Conservation (phyloP, 2,329 filamentous ascomycete genomes). For the Cladosporium cucumerinum region DNA sequence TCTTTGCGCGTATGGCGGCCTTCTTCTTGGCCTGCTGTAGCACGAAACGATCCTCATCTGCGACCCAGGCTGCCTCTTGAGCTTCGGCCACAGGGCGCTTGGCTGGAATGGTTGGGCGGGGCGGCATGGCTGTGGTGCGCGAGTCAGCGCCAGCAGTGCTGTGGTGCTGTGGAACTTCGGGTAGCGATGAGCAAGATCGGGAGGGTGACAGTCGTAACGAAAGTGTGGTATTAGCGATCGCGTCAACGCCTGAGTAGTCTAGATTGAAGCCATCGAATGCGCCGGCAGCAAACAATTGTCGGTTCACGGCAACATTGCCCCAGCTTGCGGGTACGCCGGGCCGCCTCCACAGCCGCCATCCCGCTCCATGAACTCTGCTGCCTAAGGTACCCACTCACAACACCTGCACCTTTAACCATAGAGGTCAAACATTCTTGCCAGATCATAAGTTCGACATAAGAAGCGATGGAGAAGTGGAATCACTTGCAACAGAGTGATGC, state of each 20-base stretch:
- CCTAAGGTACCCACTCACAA: neutral
- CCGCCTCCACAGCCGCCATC: neutral
- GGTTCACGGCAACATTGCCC: neutral
- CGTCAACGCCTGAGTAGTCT: neutral
- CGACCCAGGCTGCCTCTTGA: conserved; percentile 66
- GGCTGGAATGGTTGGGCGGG: conserved; percentile 35
- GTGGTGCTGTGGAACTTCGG: conserved; percentile 8
- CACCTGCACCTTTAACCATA: neutral
- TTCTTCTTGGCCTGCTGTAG: conserved; percentile 97
- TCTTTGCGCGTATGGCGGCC: conserved; percentile 88
- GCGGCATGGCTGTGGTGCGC: conserved; percentile 17
- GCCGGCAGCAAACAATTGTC: conserved; percentile 1
- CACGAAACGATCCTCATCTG: conserved; percentile 93
- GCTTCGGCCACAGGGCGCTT: conserved; percentile 46
- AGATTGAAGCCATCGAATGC: conserved; percentile 1
- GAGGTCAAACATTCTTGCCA: neutral
- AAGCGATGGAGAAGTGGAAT: conserved; percentile 36
- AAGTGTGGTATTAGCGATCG: neutral
- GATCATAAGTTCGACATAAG: neutral
- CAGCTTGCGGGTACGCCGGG: neutral
- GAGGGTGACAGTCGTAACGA: neutral
- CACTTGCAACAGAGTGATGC: conserved; percentile 31
- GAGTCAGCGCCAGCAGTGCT: neutral
- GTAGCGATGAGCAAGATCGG: neutral
- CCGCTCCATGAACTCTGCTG: neutral